Percentiles rank a stretch among this genome's conserved stretches.
Conservation (phyloP, 306 rosid species). For the Biancaea sappan region DNA sequence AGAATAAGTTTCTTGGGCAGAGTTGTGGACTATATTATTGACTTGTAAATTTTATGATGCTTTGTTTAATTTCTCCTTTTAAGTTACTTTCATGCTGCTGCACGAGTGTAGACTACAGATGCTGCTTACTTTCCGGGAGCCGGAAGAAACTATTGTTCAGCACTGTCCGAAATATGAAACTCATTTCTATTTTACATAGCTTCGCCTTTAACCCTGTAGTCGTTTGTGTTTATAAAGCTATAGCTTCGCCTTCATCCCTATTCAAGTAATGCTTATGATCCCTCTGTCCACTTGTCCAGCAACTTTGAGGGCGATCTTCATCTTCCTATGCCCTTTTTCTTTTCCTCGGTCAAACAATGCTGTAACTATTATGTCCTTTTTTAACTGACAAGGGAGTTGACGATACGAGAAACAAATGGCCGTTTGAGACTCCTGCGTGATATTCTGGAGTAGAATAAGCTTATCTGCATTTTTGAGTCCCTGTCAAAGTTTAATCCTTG, state of each 20-base stretch:
- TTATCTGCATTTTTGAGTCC: too few relatives aligned
- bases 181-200: too few relatives aligned
- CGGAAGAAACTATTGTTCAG: not conserved
- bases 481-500: too few relatives aligned
- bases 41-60: constrained; percentile 21
- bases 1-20: constrained; percentile 39
- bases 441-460: too few relatives aligned
- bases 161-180: constrained; percentile 1
- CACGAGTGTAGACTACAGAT: not conserved
- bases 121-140: too few relatives aligned
- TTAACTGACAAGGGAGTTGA: not conserved
- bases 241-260: not conserved
- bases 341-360: too few relatives aligned
- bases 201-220: too few relatives aligned
- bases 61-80: not conserved
- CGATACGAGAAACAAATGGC: too few relatives aligned
- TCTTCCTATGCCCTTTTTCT: too few relatives aligned
- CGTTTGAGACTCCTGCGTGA: too few relatives aligned
- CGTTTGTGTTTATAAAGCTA: too few relatives aligned
- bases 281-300: not conserved
- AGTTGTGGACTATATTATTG: constrained; percentile 31
- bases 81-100: constrained; percentile 14
- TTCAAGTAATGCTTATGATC: not conserved
- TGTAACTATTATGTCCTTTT: not conserved
- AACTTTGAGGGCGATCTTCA: too few relatives aligned